Percentiles rank a stretch among this genome's conserved stretches.
Evolutionary conservation across 2,329 filamentous ascomycete species (phyloP).

Genomic region (Scedosporium boydii): DNA sequence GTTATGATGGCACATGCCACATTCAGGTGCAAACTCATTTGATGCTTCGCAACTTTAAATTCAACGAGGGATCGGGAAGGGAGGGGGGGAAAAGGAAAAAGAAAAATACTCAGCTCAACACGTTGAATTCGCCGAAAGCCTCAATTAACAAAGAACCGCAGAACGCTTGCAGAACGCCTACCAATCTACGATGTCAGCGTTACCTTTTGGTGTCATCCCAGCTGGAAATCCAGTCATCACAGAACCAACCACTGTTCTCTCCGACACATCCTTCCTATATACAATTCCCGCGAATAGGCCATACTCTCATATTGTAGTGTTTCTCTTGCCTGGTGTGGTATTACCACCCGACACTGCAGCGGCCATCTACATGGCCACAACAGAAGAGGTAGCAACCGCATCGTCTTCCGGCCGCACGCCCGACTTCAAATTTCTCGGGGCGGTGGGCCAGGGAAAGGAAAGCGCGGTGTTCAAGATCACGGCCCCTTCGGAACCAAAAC

Average conservation of each 20-base stretch:
- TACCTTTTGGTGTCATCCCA: slow-evolving; percentile 51
- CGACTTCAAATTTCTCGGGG: slow-evolving; percentile 78
- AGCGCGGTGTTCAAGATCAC: slow-evolving; percentile 81
- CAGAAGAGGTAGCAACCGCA: slow-evolving; percentile 27
- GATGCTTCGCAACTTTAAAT: too few species aligned
- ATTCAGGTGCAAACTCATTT: too few species aligned
- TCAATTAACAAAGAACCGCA: too few species aligned
- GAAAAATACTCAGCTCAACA: too few species aligned
- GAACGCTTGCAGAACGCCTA: too few species aligned
- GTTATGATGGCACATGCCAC: too few species aligned
- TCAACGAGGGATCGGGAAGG: too few species aligned
- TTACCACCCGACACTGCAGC: slow-evolving; percentile 72
- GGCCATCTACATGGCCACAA: slow-evolving; percentile 73
- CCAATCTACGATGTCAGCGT: slow-evolving; percentile 25
- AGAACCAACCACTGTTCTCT: slow-evolving; percentile 40
- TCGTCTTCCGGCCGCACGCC: slow-evolving; percentile 31
- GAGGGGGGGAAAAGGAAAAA: too few species aligned
- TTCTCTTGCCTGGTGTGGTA: slow-evolving; percentile 68
- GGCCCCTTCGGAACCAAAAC: slow-evolving; percentile 9
- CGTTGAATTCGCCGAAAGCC: too few species aligned
- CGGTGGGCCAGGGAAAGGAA: slow-evolving; percentile 81
- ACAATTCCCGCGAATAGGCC: slow-evolving; percentile 34
- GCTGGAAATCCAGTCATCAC: slow-evolving; percentile 50
- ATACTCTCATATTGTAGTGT: slow-evolving; percentile 80
- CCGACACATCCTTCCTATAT: slow-evolving; percentile 48